Conservation (phyloP, 164 flowering plant genomes). For the Litsea cubeba region DNA sequence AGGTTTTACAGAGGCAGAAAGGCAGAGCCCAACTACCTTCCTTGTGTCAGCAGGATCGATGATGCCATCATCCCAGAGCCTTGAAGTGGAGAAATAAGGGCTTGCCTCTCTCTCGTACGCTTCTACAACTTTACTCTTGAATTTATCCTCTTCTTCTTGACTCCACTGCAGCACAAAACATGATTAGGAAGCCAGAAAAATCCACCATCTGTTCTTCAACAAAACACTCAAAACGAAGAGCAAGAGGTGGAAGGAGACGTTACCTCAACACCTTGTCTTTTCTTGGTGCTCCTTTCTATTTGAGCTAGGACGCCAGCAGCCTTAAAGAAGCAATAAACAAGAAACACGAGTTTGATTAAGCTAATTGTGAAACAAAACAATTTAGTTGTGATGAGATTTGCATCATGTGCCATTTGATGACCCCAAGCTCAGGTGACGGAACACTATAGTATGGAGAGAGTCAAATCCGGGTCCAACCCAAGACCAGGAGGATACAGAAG, state of each 20-base stretch:
- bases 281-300: slow-evolving; percentile 75
- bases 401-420: no score
- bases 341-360: not conserved
- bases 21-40: slow-evolving; percentile 66
- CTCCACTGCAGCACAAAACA: slow-evolving; percentile 58
- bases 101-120: slow-evolving; percentile 82
- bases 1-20: slow-evolving; percentile 65
- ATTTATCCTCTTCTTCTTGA: slow-evolving; percentile 74
- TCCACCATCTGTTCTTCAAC: not conserved
- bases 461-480: no score
- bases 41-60: slow-evolving; percentile 95
- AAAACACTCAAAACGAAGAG: not conserved
- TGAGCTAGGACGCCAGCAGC: slow-evolving; percentile 97
- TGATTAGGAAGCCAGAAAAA: not conserved
- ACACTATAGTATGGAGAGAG: no score
- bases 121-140: slow-evolving; percentile 69
- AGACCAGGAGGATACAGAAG: no score
- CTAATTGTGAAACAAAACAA: not conserved
- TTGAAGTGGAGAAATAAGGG: slow-evolving; percentile 84
- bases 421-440: no score
- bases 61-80: slow-evolving; percentile 97
- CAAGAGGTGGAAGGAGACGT: not conserved
- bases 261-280: slow-evolving; percentile 77
- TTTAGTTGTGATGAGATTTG: not conserved
- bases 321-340: slow-evolving; percentile 29